These are phyloP conservation scores for Chionographis japonica DNA, from an alignment of 106 monocot genomes.

Conservation along the genomic window DNA sequence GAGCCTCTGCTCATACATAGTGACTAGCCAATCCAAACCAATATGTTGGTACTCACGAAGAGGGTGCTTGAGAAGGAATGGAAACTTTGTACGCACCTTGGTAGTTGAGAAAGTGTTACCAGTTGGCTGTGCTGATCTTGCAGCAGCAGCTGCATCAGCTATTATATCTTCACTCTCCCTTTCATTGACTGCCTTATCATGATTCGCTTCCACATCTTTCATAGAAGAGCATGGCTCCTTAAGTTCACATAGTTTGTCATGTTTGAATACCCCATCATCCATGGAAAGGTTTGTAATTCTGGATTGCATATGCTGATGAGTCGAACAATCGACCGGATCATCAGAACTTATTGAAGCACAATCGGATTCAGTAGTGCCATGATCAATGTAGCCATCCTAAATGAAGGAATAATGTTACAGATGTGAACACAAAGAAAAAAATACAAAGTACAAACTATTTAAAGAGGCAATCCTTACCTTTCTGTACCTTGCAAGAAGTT, in stretches of 20 bases:
- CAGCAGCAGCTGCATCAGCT: slow-evolving; percentile 95
- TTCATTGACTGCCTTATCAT: slow-evolving; percentile 22
- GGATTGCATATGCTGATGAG: slow-evolving; percentile 9
- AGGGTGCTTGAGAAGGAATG: slow-evolving; percentile 89
- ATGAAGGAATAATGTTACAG: not conserved
- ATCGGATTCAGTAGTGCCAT: slow-evolving; percentile 32
- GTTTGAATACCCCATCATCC: slow-evolving; percentile 5
- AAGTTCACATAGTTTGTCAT: slow-evolving; percentile 8
- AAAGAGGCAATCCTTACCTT: slow-evolving; percentile 49
- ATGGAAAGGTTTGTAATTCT: slow-evolving; percentile 7
- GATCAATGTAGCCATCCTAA: slow-evolving; percentile 56
- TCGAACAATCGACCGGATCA: slow-evolving; percentile 20
- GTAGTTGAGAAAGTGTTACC: slow-evolving; percentile 98
- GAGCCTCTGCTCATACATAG: slow-evolving; percentile 95
- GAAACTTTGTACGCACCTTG: slow-evolving; percentile 93
- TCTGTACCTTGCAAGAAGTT: slow-evolving; percentile 82
- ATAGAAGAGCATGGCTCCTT: not conserved
- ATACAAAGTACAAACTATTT: not conserved
- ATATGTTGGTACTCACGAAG: slow-evolving; percentile 98
- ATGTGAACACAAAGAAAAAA: slow-evolving; percentile 4
- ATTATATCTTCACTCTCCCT: slow-evolving; percentile 75
- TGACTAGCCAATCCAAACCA: slow-evolving; percentile 96
- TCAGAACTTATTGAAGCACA: slow-evolving; percentile 45
- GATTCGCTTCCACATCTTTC: slow-evolving; percentile 15
- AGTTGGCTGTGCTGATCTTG: slow-evolving; percentile 99